Evolutionary conservation across 2,329 filamentous ascomycete species (phyloP), one percentile per base, ranked within the genome.

Genomic region (Purpureocillium lavendulum): DNA sequence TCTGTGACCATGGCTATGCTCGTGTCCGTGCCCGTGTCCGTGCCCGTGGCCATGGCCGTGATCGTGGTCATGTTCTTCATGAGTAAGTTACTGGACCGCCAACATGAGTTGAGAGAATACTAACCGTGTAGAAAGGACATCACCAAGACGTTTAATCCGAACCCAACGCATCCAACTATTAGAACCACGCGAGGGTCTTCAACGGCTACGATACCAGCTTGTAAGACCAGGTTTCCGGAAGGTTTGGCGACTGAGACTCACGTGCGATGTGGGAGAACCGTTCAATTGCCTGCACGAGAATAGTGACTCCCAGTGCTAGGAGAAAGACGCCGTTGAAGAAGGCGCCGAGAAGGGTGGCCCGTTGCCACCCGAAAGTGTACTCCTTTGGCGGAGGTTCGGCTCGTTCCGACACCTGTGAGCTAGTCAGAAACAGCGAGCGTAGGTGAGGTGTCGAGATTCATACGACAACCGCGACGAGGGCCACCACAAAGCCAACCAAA

Each of bases 311-410:
- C 2, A 89, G 64, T 1, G 81, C 83, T 13, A 87, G 59, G 1
- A 89, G 69, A 42, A 89, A 84, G 1, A 81, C 78, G 12, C 84
- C 84, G 51, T 89, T 89, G 69, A 88, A 89, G 58, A 89, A 89
- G 16, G 82, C 82, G 5, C 84, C 84, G 0, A 89, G 66, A 1
- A 87, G 58, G n/a, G 76, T 73, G 13, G 83, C 82, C 26, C 84
- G 72, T 41, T 84, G 80, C 83, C 82, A 88, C n/a, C 84, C 84
- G 48, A 84, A 88, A 0, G 82, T 62, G 24, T 52, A 56, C 17
- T 49, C 38, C 33, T 73, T 66, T 1, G 81, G 80, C 1, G 73
- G 73, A 5, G 72, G 47, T 15, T 46, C 60, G 33, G 65, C 62
- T 32, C 69, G 63, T 46, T 82, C 71, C 15, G 79, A 70, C 41